Percentiles rank a stretch among this genome's conserved stretches.
These are phyloP conservation scores for Harrya chromipes DNA, from an alignment of 768 basidiomycete species.

Conservation along the genomic window DNA sequence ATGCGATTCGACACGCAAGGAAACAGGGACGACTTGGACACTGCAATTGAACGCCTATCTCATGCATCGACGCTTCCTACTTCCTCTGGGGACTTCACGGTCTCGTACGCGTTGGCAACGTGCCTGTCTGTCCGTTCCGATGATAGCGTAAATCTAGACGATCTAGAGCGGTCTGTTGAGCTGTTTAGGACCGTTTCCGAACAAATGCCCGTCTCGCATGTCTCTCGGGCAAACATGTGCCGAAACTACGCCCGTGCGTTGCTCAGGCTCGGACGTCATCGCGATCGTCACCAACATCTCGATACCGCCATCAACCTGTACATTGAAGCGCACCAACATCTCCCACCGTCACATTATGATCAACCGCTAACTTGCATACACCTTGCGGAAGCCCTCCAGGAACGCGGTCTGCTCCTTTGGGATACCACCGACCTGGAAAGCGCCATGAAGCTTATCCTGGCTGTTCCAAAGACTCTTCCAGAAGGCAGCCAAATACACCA, in stretches of 20 bases:
- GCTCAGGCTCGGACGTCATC: neutral
- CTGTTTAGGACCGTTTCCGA: conserved; percentile 8
- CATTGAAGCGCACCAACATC: conserved; percentile 1
- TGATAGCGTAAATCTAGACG: neutral
- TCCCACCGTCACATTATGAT: conserved; percentile 14
- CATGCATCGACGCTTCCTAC: conserved; percentile 10
- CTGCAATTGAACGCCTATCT: conserved; percentile 12
- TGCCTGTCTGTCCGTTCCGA: conserved; percentile 10
- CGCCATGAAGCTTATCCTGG: neutral
- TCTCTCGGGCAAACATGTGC: neutral
- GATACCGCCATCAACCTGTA: conserved; percentile 10
- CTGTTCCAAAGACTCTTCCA: conserved; percentile 1
- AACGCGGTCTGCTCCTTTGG: neutral
- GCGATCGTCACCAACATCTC: conserved; percentile 3
- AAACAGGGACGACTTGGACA: conserved; percentile 11
- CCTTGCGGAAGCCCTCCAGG: conserved; percentile 3
- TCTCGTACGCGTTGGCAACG: conserved; percentile 7
- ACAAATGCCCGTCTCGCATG: conserved; percentile 14
- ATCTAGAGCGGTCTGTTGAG: conserved; percentile 16
- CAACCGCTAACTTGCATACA: neutral
- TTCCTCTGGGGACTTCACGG: conserved; percentile 2
- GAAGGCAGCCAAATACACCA: conserved; percentile 1
- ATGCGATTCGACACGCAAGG: conserved; percentile 14
- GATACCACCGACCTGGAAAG: neutral
- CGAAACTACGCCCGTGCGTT: conserved; percentile 13